Percentiles rank a stretch among this genome's conserved stretches.
Evolutionary conservation across 2,329 filamentous ascomycete genomes (phyloP).

Genomic region (Emydomyces testavorans): DNA sequence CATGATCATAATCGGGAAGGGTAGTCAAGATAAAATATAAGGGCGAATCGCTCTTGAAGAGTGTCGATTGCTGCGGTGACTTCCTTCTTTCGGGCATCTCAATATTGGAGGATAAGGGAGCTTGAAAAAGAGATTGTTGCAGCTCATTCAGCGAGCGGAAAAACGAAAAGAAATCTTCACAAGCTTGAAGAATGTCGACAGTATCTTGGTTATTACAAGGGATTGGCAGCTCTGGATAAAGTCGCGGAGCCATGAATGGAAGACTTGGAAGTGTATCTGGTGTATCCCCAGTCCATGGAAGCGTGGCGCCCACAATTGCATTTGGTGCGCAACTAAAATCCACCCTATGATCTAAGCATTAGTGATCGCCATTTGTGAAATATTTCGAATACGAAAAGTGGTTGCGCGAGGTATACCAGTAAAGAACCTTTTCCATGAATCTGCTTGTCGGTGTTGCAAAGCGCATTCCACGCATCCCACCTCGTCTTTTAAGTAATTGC

Average conservation of each 20-base stretch:
- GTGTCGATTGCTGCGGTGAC: background rate
- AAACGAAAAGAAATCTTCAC: constrained; percentile 26
- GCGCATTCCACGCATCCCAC: constrained; percentile 24
- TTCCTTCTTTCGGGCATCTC: background rate
- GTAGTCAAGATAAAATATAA: constrained; percentile 23
- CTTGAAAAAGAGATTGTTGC: constrained; percentile 18
- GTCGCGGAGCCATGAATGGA: constrained; percentile 20
- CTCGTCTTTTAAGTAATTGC: constrained; percentile 23
- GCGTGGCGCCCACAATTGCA: constrained; percentile 22
- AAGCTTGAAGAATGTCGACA: constrained; percentile 20
- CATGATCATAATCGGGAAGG: constrained; percentile 25
- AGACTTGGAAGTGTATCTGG: constrained; percentile 21
- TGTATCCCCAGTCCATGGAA: constrained; percentile 24
- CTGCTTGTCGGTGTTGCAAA: constrained; percentile 20
- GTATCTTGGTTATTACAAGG: constrained; percentile 16
- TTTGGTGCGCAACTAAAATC: constrained; percentile 26
- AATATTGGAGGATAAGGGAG: constrained; percentile 11
- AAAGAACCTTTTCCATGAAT: constrained; percentile 26
- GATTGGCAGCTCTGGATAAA: constrained; percentile 15
- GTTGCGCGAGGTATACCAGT: constrained; percentile 26
- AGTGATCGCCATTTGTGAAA: background rate
- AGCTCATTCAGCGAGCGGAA: constrained; percentile 22
- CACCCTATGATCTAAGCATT: constrained; percentile 19
- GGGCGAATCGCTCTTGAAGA: constrained; percentile 20
- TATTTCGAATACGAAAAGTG: background rate